Conservation (phyloP, 139 green algal genomes). For the Coccomyxa sp. region DNA sequence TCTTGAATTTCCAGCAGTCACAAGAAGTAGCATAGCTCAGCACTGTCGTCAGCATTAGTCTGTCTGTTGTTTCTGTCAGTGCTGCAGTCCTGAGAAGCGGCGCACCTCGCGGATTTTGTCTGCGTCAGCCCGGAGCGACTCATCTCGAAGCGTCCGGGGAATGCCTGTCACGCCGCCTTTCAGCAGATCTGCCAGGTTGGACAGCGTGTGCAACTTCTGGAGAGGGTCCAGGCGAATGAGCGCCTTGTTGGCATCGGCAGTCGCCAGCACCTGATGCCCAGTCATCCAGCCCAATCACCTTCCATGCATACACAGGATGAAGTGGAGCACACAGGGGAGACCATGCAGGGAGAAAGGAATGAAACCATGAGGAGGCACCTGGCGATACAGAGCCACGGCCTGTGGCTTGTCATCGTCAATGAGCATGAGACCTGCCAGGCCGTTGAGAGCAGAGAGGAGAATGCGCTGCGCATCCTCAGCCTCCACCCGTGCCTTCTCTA, state of each 20-base stretch:
- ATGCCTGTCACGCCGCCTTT: slow-evolving; percentile 16
- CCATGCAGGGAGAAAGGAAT: neutral
- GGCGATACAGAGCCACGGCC: slow-evolving; percentile 63
- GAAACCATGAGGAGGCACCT: slow-evolving; percentile 16
- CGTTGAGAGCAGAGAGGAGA: slow-evolving; percentile 73
- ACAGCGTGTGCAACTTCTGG: slow-evolving; percentile 81
- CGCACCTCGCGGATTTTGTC: slow-evolving; percentile 9
- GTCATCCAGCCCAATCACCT: neutral
- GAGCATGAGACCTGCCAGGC: slow-evolving; percentile 69
- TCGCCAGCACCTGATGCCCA: slow-evolving; percentile 3
- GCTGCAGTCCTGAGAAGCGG: too few relatives aligned
- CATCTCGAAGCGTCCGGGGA: slow-evolving; percentile 60
- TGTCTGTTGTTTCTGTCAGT: too few relatives aligned
- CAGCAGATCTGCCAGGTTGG: slow-evolving; percentile 73
- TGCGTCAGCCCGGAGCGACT: slow-evolving; percentile 35
- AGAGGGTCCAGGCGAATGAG: slow-evolving; percentile 67
- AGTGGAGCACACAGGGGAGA: neutral
- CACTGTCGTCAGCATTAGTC: too few relatives aligned
- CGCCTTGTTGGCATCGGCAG: slow-evolving; percentile 22
- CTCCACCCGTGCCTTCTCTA: slow-evolving; percentile 65
- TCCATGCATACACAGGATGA: neutral
- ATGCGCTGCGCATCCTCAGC: slow-evolving; percentile 84
- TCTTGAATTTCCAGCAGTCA: too few relatives aligned
- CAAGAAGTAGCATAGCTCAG: too few relatives aligned
- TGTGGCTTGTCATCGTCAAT: slow-evolving; percentile 37